Percentiles rank a stretch among this genome's conserved stretches.
Conservation (phyloP, 1,139 yeast genomes). For the Yamadazyma dendronema region DNA sequence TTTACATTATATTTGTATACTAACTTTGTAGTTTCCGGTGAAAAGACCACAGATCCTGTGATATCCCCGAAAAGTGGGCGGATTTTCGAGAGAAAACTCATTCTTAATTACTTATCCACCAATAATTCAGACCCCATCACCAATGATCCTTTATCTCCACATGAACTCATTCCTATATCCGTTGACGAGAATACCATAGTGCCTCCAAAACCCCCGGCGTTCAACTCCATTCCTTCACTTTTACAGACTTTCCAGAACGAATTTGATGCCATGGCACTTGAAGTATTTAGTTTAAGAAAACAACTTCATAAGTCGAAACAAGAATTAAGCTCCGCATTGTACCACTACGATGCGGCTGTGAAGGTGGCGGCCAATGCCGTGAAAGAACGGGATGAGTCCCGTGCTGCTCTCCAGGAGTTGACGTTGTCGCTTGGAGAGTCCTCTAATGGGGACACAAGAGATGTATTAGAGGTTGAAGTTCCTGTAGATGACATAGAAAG, state of each 20-base stretch:
- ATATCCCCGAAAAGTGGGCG: slow-evolving; percentile 72
- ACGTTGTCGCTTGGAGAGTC: slow-evolving; percentile 25
- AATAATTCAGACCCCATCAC: slow-evolving; percentile 76
- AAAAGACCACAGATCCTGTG: slow-evolving; percentile 65
- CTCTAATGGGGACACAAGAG: slow-evolving; percentile 3
- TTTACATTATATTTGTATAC: slow-evolving; percentile 12
- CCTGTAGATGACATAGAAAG: slow-evolving; percentile 25
- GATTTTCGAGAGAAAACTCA: slow-evolving; percentile 63
- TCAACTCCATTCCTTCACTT: slow-evolving; percentile 75
- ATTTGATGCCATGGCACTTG: slow-evolving; percentile 87
- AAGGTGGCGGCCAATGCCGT: slow-evolving; percentile 77
- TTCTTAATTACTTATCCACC: slow-evolving; percentile 61
- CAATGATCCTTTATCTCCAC: slow-evolving; percentile 54
- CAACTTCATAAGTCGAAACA: slow-evolving; percentile 65
- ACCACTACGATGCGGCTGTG: slow-evolving; percentile 88
- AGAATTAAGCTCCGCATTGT: slow-evolving; percentile 74
- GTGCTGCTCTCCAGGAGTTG: slow-evolving; percentile 52
- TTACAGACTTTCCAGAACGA: slow-evolving; percentile 77
- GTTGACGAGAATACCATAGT: slow-evolving; percentile 20
- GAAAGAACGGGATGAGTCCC: slow-evolving; percentile 73
- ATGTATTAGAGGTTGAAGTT: slow-evolving; percentile 6
- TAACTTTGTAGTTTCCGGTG: slow-evolving; percentile 55
- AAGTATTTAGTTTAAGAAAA: slow-evolving; percentile 72
- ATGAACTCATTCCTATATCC: slow-evolving; percentile 57
- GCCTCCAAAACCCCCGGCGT: slow-evolving; percentile 50